Conservation (phyloP, 108 stramenopile genomes). For the Cylindrotheca fusiformis region DNA sequence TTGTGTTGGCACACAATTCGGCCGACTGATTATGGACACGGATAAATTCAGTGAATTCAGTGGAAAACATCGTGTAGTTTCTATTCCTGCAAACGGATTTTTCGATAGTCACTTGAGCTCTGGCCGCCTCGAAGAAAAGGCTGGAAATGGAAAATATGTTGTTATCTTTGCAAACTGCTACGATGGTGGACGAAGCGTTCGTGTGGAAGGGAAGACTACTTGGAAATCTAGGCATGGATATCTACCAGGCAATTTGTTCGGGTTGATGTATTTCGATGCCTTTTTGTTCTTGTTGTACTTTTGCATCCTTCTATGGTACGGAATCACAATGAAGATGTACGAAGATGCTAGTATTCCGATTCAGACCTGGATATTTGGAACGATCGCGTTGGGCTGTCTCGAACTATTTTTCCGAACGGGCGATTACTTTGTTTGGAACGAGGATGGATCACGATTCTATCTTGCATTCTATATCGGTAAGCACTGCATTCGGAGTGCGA, state of each 20-base stretch:
- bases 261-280: conserved; percentile 78
- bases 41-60: conserved; percentile 35
- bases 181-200: conserved; percentile 57
- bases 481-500: conserved; percentile 1
- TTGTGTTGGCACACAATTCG: conserved; percentile 44
- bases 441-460: conserved; percentile 69
- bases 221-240: conserved; percentile 79
- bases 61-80: conserved; percentile 60
- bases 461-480: conserved; percentile 62
- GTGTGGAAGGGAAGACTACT: conserved; percentile 58
- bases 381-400: conserved; percentile 65
- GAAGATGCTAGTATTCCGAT: conserved; percentile 72
- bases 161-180: conserved; percentile 83
- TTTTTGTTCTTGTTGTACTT: conserved; percentile 46
- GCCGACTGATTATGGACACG: conserved; percentile 64
- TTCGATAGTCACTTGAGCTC: conserved; percentile 42
- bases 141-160: conserved; percentile 61
- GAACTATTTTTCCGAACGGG: conserved; percentile 74
- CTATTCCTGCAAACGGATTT: conserved; percentile 55
- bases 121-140: conserved; percentile 48
- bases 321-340: conserved; percentile 56
- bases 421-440: conserved; percentile 83
- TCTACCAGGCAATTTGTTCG: conserved; percentile 83
- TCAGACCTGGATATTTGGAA: conserved; percentile 77
- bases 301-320: conserved; percentile 57